A percentile compares a stretch with the other conserved stretches of the same genome.
These are phyloP conservation scores for Ascomycota sp. DNA, from an alignment of 2,329 filamentous ascomycete species.

Conservation along the genomic window DNA sequence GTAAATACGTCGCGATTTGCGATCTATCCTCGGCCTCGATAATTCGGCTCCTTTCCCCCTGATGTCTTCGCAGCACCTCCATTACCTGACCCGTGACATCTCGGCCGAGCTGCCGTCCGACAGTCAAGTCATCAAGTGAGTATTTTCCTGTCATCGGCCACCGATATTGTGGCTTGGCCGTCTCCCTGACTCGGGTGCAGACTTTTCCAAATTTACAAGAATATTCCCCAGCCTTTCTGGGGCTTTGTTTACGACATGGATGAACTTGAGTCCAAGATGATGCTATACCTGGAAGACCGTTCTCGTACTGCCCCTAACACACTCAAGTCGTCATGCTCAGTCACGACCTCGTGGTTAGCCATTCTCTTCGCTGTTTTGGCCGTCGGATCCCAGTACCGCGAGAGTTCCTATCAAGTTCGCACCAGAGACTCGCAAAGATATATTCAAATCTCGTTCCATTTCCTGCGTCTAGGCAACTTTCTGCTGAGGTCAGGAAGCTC, in stretches of 20 bases:
- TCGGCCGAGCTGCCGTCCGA: constrained; percentile 41
- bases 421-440: constrained; percentile 39
- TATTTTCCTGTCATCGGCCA: constrained; percentile 1
- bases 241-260: constrained; percentile 46
- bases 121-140: constrained; percentile 45
- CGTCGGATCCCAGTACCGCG: constrained; percentile 45
- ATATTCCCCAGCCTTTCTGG: constrained; percentile 48
- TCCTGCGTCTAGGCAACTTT: constrained; percentile 42
- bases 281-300: constrained; percentile 44
- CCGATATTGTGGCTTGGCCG: not conserved
- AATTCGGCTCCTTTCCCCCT: constrained; percentile 46
- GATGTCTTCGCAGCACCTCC: constrained; percentile 43
- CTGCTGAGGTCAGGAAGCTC: constrained; percentile 25
- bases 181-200: constrained; percentile 13
- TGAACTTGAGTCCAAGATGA: constrained; percentile 41
- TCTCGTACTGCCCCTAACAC: constrained; percentile 31
- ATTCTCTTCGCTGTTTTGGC: constrained; percentile 45
- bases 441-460: constrained; percentile 44
- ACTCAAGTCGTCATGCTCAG: constrained; percentile 24
- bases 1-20: constrained; percentile 43
- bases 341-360: constrained; percentile 45
- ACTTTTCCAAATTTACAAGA: constrained; percentile 44
- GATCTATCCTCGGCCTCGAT: constrained; percentile 43
- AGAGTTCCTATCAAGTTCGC: constrained; percentile 40
- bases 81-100: constrained; percentile 38